Conservation (phyloP, 2,329 filamentous ascomycete species). For the Geosmithia putterillii region DNA sequence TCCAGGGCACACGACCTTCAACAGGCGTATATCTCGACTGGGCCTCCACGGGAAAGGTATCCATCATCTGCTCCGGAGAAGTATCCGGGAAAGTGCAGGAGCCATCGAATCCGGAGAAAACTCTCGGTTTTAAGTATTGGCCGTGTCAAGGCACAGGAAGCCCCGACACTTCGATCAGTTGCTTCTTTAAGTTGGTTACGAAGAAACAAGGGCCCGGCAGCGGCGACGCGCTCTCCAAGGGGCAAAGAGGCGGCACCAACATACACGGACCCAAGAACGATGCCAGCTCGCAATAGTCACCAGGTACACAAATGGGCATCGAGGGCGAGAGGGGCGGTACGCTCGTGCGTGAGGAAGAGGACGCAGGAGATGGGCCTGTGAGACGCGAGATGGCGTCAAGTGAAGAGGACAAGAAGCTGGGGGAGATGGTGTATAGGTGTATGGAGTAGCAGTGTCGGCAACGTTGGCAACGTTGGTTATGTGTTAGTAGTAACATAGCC, state of each 20-base stretch:
- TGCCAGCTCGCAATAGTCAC: background rate
- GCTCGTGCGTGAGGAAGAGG: background rate
- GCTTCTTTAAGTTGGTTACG: background rate
- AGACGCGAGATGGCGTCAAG: background rate
- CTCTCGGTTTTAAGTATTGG: conserved; percentile 16
- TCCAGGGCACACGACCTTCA: background rate
- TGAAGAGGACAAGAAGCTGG: background rate
- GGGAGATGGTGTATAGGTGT: too few relatives aligned
- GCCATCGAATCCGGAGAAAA: conserved; percentile 13
- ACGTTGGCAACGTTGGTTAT: too few relatives aligned
- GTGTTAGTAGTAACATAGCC: too few relatives aligned
- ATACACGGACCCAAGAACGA: background rate
- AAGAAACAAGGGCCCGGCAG: background rate
- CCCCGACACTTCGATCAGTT: too few relatives aligned
- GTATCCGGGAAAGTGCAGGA: too few relatives aligned
- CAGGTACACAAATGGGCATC: background rate
- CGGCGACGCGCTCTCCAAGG: background rate
- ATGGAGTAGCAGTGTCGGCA: too few relatives aligned
- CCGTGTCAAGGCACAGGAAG: background rate
- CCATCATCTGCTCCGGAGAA: too few relatives aligned
- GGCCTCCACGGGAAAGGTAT: background rate
- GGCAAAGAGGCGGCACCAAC: background rate
- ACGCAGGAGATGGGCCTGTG: background rate
- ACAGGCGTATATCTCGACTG: background rate
- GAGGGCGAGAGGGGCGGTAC: background rate